Base-by-base conservation (phyloP, 1,284 basidiomycete genomes). In the Apiotrichum mycotoxinovorans region DNA sequence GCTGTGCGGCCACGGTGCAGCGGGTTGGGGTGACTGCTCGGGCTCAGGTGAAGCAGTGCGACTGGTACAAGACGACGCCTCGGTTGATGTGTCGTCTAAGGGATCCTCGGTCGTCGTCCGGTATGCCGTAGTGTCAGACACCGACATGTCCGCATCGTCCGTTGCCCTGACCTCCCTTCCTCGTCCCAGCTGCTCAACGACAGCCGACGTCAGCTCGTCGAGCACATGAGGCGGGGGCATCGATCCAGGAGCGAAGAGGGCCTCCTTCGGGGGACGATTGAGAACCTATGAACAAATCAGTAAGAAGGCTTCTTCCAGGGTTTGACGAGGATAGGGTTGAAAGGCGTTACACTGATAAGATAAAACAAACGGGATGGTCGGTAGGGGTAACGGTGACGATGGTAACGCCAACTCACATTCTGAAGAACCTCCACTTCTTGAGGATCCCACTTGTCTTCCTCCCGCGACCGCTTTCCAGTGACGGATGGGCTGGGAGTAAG, bases 161-260 rank as follows among this genome's bases (percentile, higher is more conserved):
- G 33, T 27, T 18, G 44, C 20, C 8, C 7, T 11, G 26, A 18
- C 10, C 14, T n/a, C 22, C 41, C 22, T 7, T 27, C 18, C 26
- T 20, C 18, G 9, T 9, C 33, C 46, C 35, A 30, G 25, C 22
- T 35, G 46, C 11, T n/a, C 10, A 17, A 48, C 33, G n/a, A 73
- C 41, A 35, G 74, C 66, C n/a, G 64, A 64, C 2, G 74, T 68
- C 5, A 77, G 61, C 49, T 74, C 72, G 54, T 77, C 75, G 18
- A 77, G 58, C 8, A 71, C 63, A 9, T 65, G 50, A 1, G 70
- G 59, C 1, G 72, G 70, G 8, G 75, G 75, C 34, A 77, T 62
- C 11, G 72, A 66, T 5, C 72, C 72, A 0, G 75, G 75, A 5
- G 75, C 69, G 52, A 66, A 77, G 22, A 66, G 57, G 1, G 68